Conservation (phyloP, 805 yeast species). For the Vanderwaltozyma yarrowii region DNA sequence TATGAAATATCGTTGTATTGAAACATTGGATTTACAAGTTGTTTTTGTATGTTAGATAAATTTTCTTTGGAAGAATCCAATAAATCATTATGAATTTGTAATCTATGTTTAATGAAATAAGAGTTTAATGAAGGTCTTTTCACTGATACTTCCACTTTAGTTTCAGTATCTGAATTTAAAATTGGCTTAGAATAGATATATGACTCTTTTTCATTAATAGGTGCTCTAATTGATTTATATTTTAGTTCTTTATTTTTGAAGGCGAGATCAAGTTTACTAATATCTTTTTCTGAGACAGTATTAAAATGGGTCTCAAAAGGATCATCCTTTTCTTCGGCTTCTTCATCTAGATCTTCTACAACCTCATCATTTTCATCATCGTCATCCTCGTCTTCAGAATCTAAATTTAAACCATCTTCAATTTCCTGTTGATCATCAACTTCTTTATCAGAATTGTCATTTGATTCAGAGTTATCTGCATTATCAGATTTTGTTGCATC, state of each 20-base stretch:
- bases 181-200: slow-evolving; percentile 22
- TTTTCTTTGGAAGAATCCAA: slow-evolving; percentile 14
- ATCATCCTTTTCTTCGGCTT: slow-evolving; percentile 38
- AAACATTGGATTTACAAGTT: slow-evolving; percentile 53
- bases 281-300: slow-evolving; percentile 27
- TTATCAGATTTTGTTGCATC: slow-evolving; percentile 7
- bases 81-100: slow-evolving; percentile 23
- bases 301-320: slow-evolving; percentile 75
- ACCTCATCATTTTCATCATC: slow-evolving; percentile 18
- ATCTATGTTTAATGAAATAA: slow-evolving; percentile 39
- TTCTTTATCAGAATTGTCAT: slow-evolving; percentile 19
- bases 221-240: slow-evolving; percentile 16
- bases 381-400: slow-evolving; percentile 16
- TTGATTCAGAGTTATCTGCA: slow-evolving; percentile 16
- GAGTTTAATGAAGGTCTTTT: slow-evolving; percentile 19
- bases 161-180: slow-evolving; percentile 7
- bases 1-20: slow-evolving; percentile 62
- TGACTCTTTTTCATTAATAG: slow-evolving; percentile 14
- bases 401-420: slow-evolving; percentile 6
- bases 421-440: slow-evolving; percentile 17
- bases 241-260: slow-evolving; percentile 25
- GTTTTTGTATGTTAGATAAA: slow-evolving; percentile 37
- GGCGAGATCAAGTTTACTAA: slow-evolving; percentile 31
- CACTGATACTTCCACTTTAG: slow-evolving; percentile 14
- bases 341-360: slow-evolving; percentile 11